These are phyloP conservation scores for Vigna mungo DNA, from an alignment of 306 rosid genomes.

Conservation along the genomic window DNA sequence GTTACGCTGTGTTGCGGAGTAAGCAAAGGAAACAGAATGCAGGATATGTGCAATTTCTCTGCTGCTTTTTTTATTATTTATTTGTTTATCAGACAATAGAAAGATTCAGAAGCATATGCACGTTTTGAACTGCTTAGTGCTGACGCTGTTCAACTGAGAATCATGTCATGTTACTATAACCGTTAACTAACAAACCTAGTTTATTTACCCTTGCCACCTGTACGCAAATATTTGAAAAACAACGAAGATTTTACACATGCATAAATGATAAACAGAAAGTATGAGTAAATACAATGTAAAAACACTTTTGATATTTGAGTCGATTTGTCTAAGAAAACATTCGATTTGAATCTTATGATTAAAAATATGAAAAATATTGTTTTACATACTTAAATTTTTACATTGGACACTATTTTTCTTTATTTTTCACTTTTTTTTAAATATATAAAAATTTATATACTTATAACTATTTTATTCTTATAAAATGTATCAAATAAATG, in stretches of 20 bases:
- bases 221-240: too few species aligned
- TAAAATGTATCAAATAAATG: too few species aligned
- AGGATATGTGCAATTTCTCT: background rate
- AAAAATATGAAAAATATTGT: too few species aligned
- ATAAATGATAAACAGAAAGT: too few species aligned
- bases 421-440: too few species aligned
- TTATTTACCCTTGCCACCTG: background rate
- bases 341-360: too few species aligned
- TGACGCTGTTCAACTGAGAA: conserved; percentile 27
- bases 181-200: background rate
- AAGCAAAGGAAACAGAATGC: conserved; percentile 10
- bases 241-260: too few species aligned
- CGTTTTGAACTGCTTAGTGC: conserved; percentile 36
- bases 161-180: background rate
- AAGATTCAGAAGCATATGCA: background rate
- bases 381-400: too few species aligned
- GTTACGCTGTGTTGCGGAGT: conserved; percentile 25
- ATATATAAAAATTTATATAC: too few species aligned
- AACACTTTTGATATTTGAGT: background rate
- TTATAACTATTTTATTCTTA: too few species aligned
- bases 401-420: too few species aligned
- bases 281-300: background rate
- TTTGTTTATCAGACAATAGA: background rate
- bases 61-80: background rate
- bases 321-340: too few species aligned